Evolutionary conservation across 2,329 filamentous ascomycete genomes (phyloP).

Genomic region (Botrytis hyacinthi): DNA sequence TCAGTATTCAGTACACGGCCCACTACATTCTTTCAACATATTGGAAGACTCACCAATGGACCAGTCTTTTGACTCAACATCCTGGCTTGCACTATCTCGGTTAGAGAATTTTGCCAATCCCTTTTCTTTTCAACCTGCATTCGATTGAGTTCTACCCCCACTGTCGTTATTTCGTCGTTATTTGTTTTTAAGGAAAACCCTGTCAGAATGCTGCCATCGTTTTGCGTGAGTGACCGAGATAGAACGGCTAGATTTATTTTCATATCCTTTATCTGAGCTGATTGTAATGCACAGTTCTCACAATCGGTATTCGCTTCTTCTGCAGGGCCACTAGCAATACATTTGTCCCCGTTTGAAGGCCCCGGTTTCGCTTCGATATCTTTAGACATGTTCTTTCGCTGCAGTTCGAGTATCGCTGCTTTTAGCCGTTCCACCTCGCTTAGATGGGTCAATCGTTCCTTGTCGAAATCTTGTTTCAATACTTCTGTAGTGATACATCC

Average conservation of each 20-base stretch:
- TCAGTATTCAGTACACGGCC: not conserved
- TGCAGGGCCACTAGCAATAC: not conserved
- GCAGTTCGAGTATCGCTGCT: not conserved
- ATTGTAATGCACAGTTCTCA: no score
- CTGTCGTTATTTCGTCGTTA: accelerated
- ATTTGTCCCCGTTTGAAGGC: no score
- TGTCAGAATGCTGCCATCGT: not conserved
- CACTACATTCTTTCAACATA: not conserved
- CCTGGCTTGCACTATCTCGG: not conserved
- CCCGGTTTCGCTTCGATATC: not conserved
- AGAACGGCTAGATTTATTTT: not conserved
- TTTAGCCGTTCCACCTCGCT: not conserved
- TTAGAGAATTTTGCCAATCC: not conserved
- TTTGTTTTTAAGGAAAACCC: accelerated
- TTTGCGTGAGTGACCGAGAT: not conserved
- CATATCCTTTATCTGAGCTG: no score
- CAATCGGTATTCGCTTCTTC: not conserved
- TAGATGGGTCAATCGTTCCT: not conserved
- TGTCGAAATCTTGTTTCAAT: not conserved
- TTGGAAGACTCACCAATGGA: not conserved
- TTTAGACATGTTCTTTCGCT: not conserved
- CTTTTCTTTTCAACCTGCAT: not conserved
- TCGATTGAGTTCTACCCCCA: accelerated
- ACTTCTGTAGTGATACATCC: not conserved
- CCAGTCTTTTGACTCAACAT: not conserved